A percentile compares a stretch with the other conserved stretches of the same genome.
phyloP scores from a whole-genome alignment of 139 green algal genomes.

The Zygnema cylindricum region DNA sequence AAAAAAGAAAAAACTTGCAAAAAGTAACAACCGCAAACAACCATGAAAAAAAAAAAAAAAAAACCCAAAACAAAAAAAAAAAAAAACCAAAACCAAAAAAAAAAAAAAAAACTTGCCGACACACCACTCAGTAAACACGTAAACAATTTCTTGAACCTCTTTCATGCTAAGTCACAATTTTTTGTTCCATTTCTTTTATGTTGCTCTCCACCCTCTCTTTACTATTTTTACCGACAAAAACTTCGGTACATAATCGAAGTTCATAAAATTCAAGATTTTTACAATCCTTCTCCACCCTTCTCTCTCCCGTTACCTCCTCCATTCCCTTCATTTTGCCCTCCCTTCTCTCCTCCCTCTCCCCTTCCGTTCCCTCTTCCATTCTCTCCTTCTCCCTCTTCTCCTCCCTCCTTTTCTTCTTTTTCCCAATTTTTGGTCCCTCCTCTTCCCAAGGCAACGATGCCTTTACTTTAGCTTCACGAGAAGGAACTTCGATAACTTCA shows the following conservation, averaged over 20 bases:
- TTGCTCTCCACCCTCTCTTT: too few species aligned
- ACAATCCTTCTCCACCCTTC: not conserved
- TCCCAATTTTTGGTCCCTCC: not conserved
- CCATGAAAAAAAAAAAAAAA: not conserved
- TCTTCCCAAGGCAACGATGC: not conserved
- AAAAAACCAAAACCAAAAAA: too few species aligned
- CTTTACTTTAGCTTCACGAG: not conserved
- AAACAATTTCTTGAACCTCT: too few species aligned
- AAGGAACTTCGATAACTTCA: not conserved
- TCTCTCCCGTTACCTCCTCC: not conserved
- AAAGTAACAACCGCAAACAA: not conserved
- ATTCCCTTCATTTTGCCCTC: not conserved
- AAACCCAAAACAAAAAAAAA: too few species aligned
- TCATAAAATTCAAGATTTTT: slow-evolving; percentile 21
- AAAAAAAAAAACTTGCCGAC: too few species aligned
- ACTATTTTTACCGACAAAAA: too few species aligned
- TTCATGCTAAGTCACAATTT: not conserved
- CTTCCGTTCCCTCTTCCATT: not conserved
- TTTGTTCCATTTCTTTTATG: too few species aligned
- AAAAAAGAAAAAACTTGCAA: too few species aligned
- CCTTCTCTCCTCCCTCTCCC: not conserved
- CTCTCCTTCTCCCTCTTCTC: not conserved
- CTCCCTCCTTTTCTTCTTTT: not conserved
- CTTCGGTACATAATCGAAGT: too few species aligned
- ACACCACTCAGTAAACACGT: too few species aligned